Percentiles rank a stretch among this genome's conserved stretches.
phyloP scores from a whole-genome alignment of 495 filamentous ascomycete genomes.

The Articulospora tetracladia region DNA sequence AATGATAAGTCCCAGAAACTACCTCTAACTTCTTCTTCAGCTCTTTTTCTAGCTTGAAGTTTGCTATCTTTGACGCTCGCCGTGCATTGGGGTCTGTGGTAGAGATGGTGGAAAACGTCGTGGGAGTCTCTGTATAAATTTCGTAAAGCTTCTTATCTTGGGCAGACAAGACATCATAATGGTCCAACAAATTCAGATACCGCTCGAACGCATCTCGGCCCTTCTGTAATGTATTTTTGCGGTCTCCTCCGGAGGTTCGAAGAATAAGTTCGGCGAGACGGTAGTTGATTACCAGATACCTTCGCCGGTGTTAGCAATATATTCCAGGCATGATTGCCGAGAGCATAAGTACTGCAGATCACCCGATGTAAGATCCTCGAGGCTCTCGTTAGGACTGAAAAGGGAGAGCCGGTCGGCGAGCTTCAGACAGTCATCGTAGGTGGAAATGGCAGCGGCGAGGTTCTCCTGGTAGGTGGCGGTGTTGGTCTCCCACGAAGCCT shows the following conservation, averaged over 20 bases:
- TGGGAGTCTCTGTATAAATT: conserved; percentile 60
- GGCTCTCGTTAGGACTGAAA: conserved; percentile 85
- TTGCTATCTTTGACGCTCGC: conserved; percentile 77
- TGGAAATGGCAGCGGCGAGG: conserved; percentile 59
- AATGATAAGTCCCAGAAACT: neutral
- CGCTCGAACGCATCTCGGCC: conserved; percentile 68
- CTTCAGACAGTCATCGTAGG: conserved; percentile 68
- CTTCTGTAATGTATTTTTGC: conserved; percentile 57
- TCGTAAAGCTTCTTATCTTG: conserved; percentile 69
- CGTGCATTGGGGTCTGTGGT: conserved; percentile 67
- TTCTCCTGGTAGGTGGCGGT: conserved; percentile 58
- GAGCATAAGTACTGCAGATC: conserved; percentile 63
- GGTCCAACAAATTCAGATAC: conserved; percentile 71
- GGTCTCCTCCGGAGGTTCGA: conserved; percentile 48
- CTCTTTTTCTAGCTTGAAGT: conserved; percentile 83
- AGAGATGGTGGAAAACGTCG: conserved; percentile 64
- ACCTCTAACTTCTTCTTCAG: conserved; percentile 81
- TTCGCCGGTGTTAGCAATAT: conserved; percentile 23
- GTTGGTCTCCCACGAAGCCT: conserved; percentile 35
- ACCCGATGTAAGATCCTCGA: conserved; percentile 84
- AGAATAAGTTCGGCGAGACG: conserved; percentile 64
- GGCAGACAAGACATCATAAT: conserved; percentile 67
- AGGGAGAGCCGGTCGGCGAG: conserved; percentile 67
- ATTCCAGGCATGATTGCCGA: neutral
- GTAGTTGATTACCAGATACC: conserved; percentile 67